Percentiles rank a stretch among this genome's conserved stretches.
Conservation (phyloP, 192 early-diverging fungal genomes). For the Coemansia sp. region DNA sequence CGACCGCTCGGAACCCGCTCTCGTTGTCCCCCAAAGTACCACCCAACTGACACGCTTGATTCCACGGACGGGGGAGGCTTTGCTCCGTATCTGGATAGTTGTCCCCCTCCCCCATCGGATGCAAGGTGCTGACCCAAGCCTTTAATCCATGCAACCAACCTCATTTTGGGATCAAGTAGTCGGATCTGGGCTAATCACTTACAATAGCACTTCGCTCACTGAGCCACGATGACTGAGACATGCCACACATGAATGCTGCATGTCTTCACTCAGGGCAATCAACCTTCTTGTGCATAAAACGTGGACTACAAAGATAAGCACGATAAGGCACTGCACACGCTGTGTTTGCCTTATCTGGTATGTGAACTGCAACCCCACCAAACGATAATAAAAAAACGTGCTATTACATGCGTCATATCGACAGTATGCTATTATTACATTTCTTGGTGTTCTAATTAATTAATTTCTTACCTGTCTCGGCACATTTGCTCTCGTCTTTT, state of each 20-base stretch:
- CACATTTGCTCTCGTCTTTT: neutral
- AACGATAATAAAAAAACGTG: slow-evolving; percentile 1
- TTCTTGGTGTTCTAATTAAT: neutral
- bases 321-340: slow-evolving; percentile 6
- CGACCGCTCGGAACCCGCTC: slow-evolving; percentile 3
- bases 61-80: slow-evolving; percentile 4
- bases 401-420: neutral
- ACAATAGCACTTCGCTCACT: neutral
- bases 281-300: neutral
- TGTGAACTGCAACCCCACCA: neutral
- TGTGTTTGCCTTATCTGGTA: slow-evolving; percentile 7
- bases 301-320: neutral
- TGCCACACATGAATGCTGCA: neutral
- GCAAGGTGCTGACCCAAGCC: neutral
- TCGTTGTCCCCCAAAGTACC: slow-evolving; percentile 2
- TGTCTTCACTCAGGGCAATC: neutral
- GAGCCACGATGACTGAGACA: neutral
- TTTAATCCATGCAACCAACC: neutral
- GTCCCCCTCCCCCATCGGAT: neutral
- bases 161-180: neutral
- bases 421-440: neutral
- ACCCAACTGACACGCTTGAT: neutral
- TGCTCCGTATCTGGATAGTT: neutral
- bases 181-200: neutral
- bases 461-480: neutral